These are phyloP conservation scores for Nakaseomyces bracarensis DNA, from an alignment of 1,139 yeast species.

Conservation along the genomic window DNA sequence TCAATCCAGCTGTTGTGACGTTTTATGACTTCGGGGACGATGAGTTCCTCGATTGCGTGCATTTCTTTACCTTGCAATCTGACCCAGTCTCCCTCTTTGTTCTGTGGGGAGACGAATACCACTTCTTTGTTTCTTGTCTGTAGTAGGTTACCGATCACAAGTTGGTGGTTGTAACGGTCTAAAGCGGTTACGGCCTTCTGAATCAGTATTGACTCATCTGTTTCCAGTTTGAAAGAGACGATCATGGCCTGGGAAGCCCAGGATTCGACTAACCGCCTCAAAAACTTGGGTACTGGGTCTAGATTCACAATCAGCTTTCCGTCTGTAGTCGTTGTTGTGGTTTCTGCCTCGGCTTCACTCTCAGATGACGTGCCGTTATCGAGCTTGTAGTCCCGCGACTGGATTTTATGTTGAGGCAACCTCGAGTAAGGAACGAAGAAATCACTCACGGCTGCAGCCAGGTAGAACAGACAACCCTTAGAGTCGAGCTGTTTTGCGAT, in stretches of 20 bases:
- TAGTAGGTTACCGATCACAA: constrained; percentile 88
- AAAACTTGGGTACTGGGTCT: constrained; percentile 93
- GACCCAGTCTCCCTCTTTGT: constrained; percentile 41
- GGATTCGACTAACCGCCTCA: constrained; percentile 75
- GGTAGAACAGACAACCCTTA: constrained; percentile 63
- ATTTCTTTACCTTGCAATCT: constrained; percentile 35
- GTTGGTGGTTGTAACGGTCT: constrained; percentile 77
- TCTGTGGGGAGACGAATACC: constrained; percentile 62
- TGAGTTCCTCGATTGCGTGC: constrained; percentile 37
- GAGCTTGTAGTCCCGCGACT: constrained; percentile 50
- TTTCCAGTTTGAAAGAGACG: constrained; percentile 88
- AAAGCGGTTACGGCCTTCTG: constrained; percentile 73
- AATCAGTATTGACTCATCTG: constrained; percentile 64
- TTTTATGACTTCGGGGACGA: constrained; percentile 65
- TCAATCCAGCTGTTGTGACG: constrained; percentile 57
- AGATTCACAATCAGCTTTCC: constrained; percentile 74
- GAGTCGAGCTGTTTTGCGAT: constrained; percentile 54
- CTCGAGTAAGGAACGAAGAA: constrained; percentile 82
- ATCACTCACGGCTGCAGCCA: constrained; percentile 97
- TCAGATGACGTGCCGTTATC: constrained; percentile 2
- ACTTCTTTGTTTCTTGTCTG: constrained; percentile 86
- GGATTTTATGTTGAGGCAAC: constrained; percentile 90
- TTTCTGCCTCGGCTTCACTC: constrained; percentile 9
- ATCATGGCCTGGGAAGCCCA: constrained; percentile 98
- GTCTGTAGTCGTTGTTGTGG: constrained; percentile 27